Conservation (phyloP, 768 basidiomycete species). For the Thelephora ganbajun region DNA sequence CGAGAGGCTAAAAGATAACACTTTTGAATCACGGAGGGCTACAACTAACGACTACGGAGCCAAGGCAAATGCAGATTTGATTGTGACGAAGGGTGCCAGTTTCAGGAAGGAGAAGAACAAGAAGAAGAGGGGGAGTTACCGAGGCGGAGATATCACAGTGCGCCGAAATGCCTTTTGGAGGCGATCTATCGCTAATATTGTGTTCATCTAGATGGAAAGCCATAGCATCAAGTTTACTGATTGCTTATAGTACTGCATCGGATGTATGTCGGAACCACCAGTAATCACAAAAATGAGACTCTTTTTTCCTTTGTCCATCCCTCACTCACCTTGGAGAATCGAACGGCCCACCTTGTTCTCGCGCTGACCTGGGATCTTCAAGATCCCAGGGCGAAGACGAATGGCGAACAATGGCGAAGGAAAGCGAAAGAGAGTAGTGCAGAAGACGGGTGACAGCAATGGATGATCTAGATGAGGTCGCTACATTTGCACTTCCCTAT, state of each 20-base stretch:
- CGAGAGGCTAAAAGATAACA: constrained; percentile 48
- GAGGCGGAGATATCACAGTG: constrained; percentile 91
- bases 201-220: constrained; percentile 43
- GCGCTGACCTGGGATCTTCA: too few relatives aligned
- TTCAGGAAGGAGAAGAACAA: constrained; percentile 99
- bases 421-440: constrained; percentile 10
- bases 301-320: too few relatives aligned
- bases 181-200: neutral
- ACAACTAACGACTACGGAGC: constrained; percentile 75
- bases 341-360: too few relatives aligned
- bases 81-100: constrained; percentile 86
- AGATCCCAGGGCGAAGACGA: constrained; percentile 6
- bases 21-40: constrained; percentile 69
- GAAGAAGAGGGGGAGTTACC: constrained; percentile 93
- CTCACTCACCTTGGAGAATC: too few relatives aligned
- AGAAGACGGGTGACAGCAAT: constrained; percentile 10
- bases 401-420: constrained; percentile 10
- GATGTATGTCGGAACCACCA: too few relatives aligned
- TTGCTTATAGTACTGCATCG: too few relatives aligned
- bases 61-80: constrained; percentile 71
- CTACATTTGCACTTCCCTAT: constrained; percentile 20
- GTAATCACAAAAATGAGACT: too few relatives aligned
- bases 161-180: constrained; percentile 12
- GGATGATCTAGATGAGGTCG: constrained; percentile 60
- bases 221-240: constrained; percentile 81